Evolutionary conservation across 2,329 filamentous ascomycete genomes (phyloP).

Genomic region (Hypoxylon sp.): DNA sequence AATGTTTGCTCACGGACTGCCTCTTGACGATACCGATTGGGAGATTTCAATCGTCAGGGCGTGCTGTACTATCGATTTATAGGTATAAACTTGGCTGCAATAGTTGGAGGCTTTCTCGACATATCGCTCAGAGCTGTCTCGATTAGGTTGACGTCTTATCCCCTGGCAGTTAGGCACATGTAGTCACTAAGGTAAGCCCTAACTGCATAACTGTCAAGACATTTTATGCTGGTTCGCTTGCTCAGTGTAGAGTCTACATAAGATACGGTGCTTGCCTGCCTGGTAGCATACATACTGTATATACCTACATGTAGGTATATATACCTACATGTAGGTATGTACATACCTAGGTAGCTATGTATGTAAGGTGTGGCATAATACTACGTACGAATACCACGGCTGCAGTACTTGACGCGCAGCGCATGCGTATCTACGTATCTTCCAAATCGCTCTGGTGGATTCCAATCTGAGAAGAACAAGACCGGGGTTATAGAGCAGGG

Average conservation of each 20-base stretch:
- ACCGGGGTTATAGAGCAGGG: constrained; percentile 15
- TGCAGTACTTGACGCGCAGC: constrained; percentile 26
- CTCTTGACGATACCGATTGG: constrained; percentile 2
- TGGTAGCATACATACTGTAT: constrained; percentile 2
- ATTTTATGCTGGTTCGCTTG: constrained; percentile 22
- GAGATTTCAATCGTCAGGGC: background rate
- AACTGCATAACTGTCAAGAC: constrained; percentile 10
- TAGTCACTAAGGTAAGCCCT: constrained; percentile 5
- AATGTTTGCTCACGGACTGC: background rate
- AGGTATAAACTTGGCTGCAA: constrained; percentile 10
- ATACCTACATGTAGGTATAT: background rate
- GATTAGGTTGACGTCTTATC: background rate
- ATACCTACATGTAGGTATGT: background rate
- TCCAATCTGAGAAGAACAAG: constrained; percentile 24
- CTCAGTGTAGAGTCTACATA: constrained; percentile 30
- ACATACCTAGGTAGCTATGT: background rate
- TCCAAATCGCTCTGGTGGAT: constrained; percentile 28
- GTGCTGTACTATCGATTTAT: background rate
- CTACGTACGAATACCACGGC: constrained; percentile 15
- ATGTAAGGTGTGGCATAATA: background rate
- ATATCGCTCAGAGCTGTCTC: constrained; percentile 4
- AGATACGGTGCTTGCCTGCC: too few relatives aligned
- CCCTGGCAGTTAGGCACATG: constrained; percentile 3
- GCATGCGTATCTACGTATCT: constrained; percentile 23
- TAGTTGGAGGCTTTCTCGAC: constrained; percentile 2